Evolutionary conservation across 2,329 filamentous ascomycete species (phyloP).

Genomic region (Plectosphaerella plurivora): DNA sequence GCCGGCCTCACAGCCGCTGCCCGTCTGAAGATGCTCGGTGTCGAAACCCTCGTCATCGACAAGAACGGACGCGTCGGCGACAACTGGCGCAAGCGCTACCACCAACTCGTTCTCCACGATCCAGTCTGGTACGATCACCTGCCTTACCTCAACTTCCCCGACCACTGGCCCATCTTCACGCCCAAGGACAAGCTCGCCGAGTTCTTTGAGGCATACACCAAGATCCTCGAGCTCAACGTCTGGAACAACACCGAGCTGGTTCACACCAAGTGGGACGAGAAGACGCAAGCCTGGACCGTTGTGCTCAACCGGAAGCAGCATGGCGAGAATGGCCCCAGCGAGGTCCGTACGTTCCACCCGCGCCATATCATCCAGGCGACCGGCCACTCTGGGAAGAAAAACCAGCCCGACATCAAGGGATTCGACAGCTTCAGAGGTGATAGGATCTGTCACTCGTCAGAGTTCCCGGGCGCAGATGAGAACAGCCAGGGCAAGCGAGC

Average conservation of each 20-base stretch:
- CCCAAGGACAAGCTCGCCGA: constrained; percentile 68
- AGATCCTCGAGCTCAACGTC: constrained; percentile 62
- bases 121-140: constrained; percentile 59
- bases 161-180: constrained; percentile 64
- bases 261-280: constrained; percentile 45
- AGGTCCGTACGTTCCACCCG: constrained; percentile 53
- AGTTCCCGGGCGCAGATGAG: constrained; percentile 48
- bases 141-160: constrained; percentile 61
- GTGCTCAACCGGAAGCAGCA: constrained; percentile 44
- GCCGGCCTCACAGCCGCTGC: constrained; percentile 54
- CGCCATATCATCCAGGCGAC: constrained; percentile 64
- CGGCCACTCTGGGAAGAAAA: constrained; percentile 63
- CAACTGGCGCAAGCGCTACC: constrained; percentile 60
- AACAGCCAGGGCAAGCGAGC: constrained; percentile 51
- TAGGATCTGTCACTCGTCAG: constrained; percentile 57
- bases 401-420: constrained; percentile 53
- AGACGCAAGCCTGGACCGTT: constrained; percentile 48
- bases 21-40: constrained; percentile 53
- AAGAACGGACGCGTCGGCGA: constrained; percentile 54
- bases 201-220: constrained; percentile 63
- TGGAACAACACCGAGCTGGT: constrained; percentile 53
- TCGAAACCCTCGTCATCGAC: constrained; percentile 55
- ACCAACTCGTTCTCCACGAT: constrained; percentile 64
- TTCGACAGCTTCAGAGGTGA: constrained; percentile 53
- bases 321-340: constrained; percentile 33